Conservation (phyloP, 1,284 basidiomycete genomes). For the Ceratobasidium sp. region DNA sequence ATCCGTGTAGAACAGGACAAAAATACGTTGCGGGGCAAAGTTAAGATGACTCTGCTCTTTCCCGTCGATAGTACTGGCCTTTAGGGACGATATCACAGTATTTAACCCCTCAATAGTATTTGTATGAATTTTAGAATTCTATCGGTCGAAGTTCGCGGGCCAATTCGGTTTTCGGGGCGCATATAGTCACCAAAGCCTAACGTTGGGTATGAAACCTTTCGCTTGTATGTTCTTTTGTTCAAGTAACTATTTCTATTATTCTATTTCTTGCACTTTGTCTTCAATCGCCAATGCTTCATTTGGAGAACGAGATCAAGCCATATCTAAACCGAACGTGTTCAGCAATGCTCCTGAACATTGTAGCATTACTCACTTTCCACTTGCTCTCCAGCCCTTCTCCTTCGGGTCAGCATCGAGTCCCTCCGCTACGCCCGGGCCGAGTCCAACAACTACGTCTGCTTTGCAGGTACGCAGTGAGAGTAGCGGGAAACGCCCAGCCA, state of each 20-base stretch:
- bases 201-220: no score
- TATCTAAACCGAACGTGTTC: conserved; percentile 19
- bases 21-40: conserved; percentile 90
- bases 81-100: background rate
- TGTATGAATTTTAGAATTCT: no score
- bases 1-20: conserved; percentile 94
- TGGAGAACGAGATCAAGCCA: conserved; percentile 37
- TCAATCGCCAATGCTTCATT: background rate
- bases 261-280: background rate
- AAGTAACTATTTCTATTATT: no score
- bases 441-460: conserved; percentile 89
- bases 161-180: no score
- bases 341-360: background rate
- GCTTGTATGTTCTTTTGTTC: no score
- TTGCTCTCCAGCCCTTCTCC: conserved; percentile 43
- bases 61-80: conserved; percentile 59
- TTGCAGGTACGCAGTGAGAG: conserved; percentile 92
- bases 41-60: conserved; percentile 83
- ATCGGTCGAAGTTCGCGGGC: no score
- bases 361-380: conserved; percentile 41
- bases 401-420: conserved; percentile 63
- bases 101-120: background rate
- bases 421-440: conserved; percentile 67
- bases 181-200: no score
- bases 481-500: conserved; percentile 79